Evolutionary conservation across 768 basidiomycete genomes (phyloP), one percentile per base, ranked within the genome.

Genomic region (Nidularia pulvinata): DNA sequence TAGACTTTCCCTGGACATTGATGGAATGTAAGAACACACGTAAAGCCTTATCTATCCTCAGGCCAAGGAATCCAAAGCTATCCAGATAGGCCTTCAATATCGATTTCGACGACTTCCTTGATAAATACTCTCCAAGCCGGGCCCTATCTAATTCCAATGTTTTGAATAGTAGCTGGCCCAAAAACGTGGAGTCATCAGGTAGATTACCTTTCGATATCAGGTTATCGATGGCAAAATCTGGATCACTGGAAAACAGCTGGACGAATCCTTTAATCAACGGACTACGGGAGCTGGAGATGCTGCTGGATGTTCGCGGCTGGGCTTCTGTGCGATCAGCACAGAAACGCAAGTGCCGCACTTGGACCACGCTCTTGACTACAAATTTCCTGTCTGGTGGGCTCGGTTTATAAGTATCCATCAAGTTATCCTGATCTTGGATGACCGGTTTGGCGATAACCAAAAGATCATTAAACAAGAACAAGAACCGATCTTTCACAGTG

Each of bases 381-480:
- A 91, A 96, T 65, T 85, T 86, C 62, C 88, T 81, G 60, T 95
- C 93, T 22, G 83, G 82, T 52, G 84, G 82, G 53, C 79, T 79
- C 25, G 72, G 67, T 52, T 77, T 77, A 55, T 68, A 70, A 49
- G 73, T 65, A 61, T 88, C 88, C 46, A 84, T 69, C 34, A 85
- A 75, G 35, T 75, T 72, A 57, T 91, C 88, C 48, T 83, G 79
- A 44, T 89, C 86, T 36, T 83, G 81, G 51, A 85, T 74, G 55
- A 95, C 78, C 10, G 95, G 95, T 68, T 98, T 98, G 39, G 95
- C 89, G 59, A 98, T 84, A 68, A 98, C 82, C 51, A 98, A 83
- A 50, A 98, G 82, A 67, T 99, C 97, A 68, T 77, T 93, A 81
- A 99, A 99, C n/a, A 98, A 81, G 76, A 98, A 95, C 7, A 98